Base-by-base conservation (phyloP, 345 rosid species). In the Brassica incana region DNA sequence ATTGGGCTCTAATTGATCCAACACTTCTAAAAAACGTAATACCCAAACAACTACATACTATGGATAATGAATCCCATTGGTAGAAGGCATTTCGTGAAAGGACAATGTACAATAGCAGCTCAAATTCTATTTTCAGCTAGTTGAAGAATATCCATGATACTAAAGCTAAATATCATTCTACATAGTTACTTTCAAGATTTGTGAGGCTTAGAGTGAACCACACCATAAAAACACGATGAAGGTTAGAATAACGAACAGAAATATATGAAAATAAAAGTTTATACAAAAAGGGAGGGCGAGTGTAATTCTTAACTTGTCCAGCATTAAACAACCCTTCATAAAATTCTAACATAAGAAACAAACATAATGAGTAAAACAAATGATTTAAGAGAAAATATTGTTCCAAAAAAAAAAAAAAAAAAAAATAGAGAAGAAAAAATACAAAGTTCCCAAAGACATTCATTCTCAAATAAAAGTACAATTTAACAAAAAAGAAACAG, bases 401-500 rank as follows among this genome's bases (percentile, higher is more conserved):
- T 23, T 23, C 25, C 25, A 23, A 23, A 23, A 23, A n/a, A n/a
- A 23, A 23, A 23, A 23, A 23, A 23, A 23, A 23, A 0, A 23
- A 23, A 0, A 23, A 23, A 23, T 2, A 23, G 25, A 23, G 25
- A 23, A 23, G 58, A 71, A 38, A 35, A 36, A 64, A 36, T 66
- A 76, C 60, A 58, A 67, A 29, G 61, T 16, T 68, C 68, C 35
- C 4, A 68, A 76, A 43, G 50, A 11, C 68, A 68, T 56, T 76
- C 32, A 45, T 27, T 29, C 8, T 66, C 56, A 67, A 3, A 56
- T 40, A 25, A 65, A 58, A 12, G 79, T 67, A 59, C 60, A 58
- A 76, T 67, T 50, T 77, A 45, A 77, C 50, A 14, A 16, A 60
- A 59, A 77, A 29, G 38, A 77, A 60, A 60, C 66, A 56, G n/a